phyloP scores from a whole-genome alignment of 2,329 filamentous ascomycete species.

The Passalora sequoiae region DNA sequence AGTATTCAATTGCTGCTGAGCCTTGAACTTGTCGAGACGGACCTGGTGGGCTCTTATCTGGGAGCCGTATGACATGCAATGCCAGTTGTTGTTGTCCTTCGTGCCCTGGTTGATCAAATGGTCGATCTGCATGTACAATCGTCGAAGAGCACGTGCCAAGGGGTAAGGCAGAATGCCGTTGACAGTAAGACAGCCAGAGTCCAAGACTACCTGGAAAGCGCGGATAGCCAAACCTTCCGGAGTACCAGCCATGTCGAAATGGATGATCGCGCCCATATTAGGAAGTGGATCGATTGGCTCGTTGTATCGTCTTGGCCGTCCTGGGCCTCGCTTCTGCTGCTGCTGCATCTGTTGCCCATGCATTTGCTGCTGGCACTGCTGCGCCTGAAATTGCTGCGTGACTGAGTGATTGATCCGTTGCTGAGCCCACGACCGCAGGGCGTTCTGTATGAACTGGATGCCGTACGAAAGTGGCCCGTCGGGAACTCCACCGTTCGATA shows the following conservation, averaged over 20 bases:
- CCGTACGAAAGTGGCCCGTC: constrained; percentile 29
- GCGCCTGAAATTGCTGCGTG: constrained; percentile 18
- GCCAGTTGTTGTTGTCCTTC: constrained; percentile 22
- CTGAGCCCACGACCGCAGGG: constrained; percentile 32
- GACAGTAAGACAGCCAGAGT: constrained; percentile 29
- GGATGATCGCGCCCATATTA: constrained; percentile 19
- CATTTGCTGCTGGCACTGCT: constrained; percentile 16
- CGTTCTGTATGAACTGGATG: constrained; percentile 33
- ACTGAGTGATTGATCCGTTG: constrained; percentile 24
- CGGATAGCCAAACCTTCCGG: constrained; percentile 30
- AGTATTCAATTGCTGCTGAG: constrained; percentile 20
- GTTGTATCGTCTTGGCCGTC: constrained; percentile 25
- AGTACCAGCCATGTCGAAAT: constrained; percentile 25
- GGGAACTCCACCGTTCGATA: constrained; percentile 16
- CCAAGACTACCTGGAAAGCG: constrained; percentile 30
- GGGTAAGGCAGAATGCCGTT: constrained; percentile 24
- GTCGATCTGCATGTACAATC: constrained; percentile 33
- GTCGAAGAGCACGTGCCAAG: constrained; percentile 26
- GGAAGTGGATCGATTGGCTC: constrained; percentile 11
- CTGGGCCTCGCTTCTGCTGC: constrained; percentile 20
- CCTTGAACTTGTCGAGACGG: constrained; percentile 23
- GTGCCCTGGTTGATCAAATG: constrained; percentile 31
- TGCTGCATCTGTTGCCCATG: constrained; percentile 12
- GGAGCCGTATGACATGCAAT: constrained; percentile 31
- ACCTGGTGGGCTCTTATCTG: constrained; percentile 28